Conservation (phyloP, 83 land plant species). For the Picea mariana region DNA sequence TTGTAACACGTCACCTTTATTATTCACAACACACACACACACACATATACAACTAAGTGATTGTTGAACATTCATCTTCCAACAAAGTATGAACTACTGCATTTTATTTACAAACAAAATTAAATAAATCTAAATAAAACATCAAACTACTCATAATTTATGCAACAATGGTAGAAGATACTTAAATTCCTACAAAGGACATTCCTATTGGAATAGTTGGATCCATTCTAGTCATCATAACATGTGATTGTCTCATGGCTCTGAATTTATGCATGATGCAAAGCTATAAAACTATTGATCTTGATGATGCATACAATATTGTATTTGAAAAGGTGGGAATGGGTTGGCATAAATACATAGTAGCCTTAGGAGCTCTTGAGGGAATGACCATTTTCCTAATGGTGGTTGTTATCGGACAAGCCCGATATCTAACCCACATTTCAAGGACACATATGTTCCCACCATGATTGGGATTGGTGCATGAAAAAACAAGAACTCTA, state of each 20-base stretch:
- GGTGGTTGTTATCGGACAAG: constrained; percentile 74
- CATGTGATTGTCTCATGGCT: constrained; percentile 74
- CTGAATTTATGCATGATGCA: constrained; percentile 65
- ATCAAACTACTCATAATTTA: no score
- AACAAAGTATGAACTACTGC: no score
- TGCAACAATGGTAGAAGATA: constrained; percentile 91
- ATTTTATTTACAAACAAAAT: no score
- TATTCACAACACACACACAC: no score
- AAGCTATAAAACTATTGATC: background rate
- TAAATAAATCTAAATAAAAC: no score
- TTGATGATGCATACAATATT: constrained; percentile 21
- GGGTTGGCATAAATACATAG: constrained; percentile 85
- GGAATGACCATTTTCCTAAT: constrained; percentile 83
- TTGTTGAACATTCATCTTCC: no score
- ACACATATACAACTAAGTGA: no score
- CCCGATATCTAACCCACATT: constrained; percentile 84
- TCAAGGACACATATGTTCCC: constrained; percentile 87
- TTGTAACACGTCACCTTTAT: no score
- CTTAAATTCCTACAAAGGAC: constrained; percentile 25
- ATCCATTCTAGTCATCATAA: constrained; percentile 68
- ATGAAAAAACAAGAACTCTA: constrained; percentile 59
- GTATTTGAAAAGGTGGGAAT: constrained; percentile 52
- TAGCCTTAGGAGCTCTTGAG: constrained; percentile 77
- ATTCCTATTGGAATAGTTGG: constrained; percentile 76
- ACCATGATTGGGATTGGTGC: constrained; percentile 77